phyloP scores from a whole-genome alignment of 805 yeast species.

The Sugiyamaella smithiae region DNA sequence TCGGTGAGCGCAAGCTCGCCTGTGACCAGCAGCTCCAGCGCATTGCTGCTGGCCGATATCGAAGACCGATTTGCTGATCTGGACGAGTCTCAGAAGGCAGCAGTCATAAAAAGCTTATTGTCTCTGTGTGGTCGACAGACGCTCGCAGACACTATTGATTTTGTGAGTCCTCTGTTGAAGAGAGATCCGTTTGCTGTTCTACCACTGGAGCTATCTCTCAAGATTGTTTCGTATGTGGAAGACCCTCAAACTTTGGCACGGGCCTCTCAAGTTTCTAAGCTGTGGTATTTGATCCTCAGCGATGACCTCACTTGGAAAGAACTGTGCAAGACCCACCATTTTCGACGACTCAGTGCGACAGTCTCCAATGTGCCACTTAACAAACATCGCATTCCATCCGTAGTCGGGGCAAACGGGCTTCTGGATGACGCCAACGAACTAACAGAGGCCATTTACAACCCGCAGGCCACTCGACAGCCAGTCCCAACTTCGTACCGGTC shows the following conservation, averaged over 20 bases:
- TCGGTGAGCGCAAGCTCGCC: background rate
- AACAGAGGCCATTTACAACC: conserved; percentile 17
- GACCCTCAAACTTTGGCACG: conserved; percentile 80
- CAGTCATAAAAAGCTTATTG: conserved; percentile 27
- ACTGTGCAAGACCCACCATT: conserved; percentile 38
- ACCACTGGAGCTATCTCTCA: conserved; percentile 80
- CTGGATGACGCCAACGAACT: conserved; percentile 12
- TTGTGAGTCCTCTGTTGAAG: conserved; percentile 37
- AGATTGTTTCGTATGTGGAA: conserved; percentile 79
- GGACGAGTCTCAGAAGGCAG: conserved; percentile 18
- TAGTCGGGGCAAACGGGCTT: conserved; percentile 12
- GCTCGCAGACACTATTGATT: conserved; percentile 21
- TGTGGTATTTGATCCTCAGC: conserved; percentile 55
- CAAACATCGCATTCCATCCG: conserved; percentile 16
- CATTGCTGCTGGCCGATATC: conserved; percentile 3
- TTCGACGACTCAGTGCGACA: conserved; percentile 37
- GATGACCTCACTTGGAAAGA: conserved; percentile 45
- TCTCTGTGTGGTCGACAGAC: conserved; percentile 28
- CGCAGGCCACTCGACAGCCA: conserved; percentile 19
- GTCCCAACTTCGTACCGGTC: conserved; percentile 37
- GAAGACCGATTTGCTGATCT: conserved; percentile 23
- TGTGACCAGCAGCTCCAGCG: background rate
- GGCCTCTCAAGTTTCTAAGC: conserved; percentile 86
- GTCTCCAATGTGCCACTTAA: conserved; percentile 18
- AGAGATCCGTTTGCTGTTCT: conserved; percentile 46